Percentiles rank a stretch among this genome's conserved stretches.
Evolutionary conservation across 768 basidiomycete species (phyloP).

Genomic region (Ramaria sp.): DNA sequence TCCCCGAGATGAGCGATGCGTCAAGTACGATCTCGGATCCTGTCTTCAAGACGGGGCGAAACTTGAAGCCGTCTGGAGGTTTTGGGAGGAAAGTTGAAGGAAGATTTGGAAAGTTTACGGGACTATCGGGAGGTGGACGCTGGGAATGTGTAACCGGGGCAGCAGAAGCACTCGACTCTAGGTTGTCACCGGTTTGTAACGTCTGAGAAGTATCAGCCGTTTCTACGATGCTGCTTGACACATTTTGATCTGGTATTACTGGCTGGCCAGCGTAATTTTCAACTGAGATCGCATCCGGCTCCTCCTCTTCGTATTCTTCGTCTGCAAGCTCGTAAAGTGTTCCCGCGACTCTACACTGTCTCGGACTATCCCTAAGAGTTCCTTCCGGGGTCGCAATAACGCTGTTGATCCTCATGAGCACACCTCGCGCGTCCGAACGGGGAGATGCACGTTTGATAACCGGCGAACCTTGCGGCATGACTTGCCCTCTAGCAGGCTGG

Average conservation of each 20-base stretch:
- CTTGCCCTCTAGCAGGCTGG: conserved; percentile 41
- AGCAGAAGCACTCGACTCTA: not conserved
- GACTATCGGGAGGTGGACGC: conserved; percentile 27
- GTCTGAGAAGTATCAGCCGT: not conserved
- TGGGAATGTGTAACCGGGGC: conserved; percentile 13
- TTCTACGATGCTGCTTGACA: not conserved
- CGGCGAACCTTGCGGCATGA: conserved; percentile 55
- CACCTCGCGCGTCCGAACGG: conserved; percentile 50
- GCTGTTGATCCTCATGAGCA: conserved; percentile 62
- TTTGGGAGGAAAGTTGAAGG: conserved; percentile 38
- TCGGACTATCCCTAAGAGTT: conserved; percentile 29
- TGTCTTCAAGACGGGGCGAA: conserved; percentile 52
- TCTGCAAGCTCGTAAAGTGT: conserved; percentile 74
- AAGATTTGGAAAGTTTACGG: conserved; percentile 11
- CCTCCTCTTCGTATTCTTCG: conserved; percentile 47
- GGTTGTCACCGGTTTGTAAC: not conserved
- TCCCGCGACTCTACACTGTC: conserved; percentile 59
- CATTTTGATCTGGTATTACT: not conserved
- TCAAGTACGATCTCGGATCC: conserved; percentile 58
- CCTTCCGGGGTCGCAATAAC: conserved; percentile 40
- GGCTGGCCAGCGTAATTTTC: not conserved
- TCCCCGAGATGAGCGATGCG: conserved; percentile 59
- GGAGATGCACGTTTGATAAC: conserved; percentile 52
- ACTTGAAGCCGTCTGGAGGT: conserved; percentile 57
- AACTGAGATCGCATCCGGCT: not conserved